Conservation (phyloP, 2,329 filamentous ascomycete species). For the Penicillium janthinellum region DNA sequence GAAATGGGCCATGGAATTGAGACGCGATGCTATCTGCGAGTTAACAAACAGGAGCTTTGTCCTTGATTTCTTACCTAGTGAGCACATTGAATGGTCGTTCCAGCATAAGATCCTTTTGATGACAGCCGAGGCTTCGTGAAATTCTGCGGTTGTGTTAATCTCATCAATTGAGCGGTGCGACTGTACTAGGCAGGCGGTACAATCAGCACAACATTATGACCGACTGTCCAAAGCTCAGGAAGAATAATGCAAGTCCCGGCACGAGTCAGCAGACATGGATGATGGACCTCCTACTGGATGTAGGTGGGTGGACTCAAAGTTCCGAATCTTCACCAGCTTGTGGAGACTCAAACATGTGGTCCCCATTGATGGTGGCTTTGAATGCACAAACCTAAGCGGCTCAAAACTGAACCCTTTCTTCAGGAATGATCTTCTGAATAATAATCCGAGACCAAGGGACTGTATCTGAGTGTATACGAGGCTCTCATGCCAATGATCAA, state of each 20-base stretch:
- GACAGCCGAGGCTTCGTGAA: neutral
- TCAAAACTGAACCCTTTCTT: neutral
- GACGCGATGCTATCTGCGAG: neutral
- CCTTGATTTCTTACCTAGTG: no score
- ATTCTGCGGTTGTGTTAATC: neutral
- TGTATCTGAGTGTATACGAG: neutral
- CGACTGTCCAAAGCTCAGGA: neutral
- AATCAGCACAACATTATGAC: neutral
- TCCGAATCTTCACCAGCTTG: neutral
- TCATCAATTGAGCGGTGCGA: neutral
- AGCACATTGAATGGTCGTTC: no score
- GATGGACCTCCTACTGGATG: neutral
- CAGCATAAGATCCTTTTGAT: neutral
- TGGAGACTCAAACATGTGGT: neutral
- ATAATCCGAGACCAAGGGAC: neutral
- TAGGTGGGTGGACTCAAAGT: neutral
- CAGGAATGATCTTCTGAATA: neutral
- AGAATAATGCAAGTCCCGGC: neutral
- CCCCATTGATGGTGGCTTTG: neutral
- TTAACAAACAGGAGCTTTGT: no score
- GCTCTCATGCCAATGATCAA: neutral
- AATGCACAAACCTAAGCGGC: conserved; percentile 2
- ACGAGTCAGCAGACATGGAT: neutral
- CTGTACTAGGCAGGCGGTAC: neutral
- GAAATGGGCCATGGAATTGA: neutral